Conservation (phyloP, 805 yeast genomes). For the Saturnispora hagleri region DNA sequence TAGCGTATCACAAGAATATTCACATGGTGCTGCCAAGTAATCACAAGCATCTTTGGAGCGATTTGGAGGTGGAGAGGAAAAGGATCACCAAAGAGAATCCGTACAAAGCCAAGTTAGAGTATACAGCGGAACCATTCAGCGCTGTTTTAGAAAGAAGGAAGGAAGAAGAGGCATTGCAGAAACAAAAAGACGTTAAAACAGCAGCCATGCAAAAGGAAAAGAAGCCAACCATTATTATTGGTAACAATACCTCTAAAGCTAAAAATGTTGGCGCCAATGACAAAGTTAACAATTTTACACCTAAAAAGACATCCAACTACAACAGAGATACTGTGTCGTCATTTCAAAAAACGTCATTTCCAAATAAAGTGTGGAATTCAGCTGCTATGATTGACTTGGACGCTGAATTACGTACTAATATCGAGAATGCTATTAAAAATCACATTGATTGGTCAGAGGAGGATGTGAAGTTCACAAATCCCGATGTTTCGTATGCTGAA, state of each 20-base stretch:
- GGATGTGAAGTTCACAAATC: constrained; percentile 10
- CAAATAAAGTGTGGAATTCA: constrained; percentile 58
- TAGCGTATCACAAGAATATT: constrained; percentile 72
- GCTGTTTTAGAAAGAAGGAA: constrained; percentile 53
- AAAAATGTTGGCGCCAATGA: neutral
- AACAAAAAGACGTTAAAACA: constrained; percentile 36
- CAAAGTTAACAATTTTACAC: neutral
- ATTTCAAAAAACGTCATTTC: constrained; percentile 25
- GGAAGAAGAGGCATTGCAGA: constrained; percentile 31
- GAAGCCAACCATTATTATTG: constrained; percentile 38
- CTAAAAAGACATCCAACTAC: neutral
- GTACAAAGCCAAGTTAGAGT: constrained; percentile 40
- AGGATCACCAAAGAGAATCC: constrained; percentile 37
- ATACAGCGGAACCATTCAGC: constrained; percentile 69
- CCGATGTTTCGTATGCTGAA: constrained; percentile 8
- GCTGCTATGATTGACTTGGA: constrained; percentile 64
- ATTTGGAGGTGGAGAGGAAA: constrained; percentile 54
- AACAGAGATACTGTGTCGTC: constrained; percentile 4
- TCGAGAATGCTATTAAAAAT: constrained; percentile 52
- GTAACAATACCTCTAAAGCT: neutral
- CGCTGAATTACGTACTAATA: constrained; percentile 47
- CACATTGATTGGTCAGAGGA: constrained; percentile 47
- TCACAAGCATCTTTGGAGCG: constrained; percentile 72
- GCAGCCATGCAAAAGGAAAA: constrained; percentile 44
- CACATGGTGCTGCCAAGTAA: constrained; percentile 81